Evolutionary conservation across 1,139 yeast genomes (phyloP).

Genomic region (Magnusiomyces fungicola): DNA sequence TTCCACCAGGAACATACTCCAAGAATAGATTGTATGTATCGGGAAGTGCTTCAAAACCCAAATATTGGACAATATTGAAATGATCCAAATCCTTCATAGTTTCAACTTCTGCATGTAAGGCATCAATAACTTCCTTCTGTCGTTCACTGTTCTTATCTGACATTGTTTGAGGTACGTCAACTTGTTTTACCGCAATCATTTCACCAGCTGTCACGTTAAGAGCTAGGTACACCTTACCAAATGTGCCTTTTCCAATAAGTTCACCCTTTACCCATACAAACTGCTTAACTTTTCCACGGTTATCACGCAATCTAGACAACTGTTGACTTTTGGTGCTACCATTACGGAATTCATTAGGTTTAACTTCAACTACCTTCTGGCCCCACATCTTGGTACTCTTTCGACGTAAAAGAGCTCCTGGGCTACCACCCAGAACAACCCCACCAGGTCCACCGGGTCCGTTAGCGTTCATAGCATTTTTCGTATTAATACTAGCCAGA

Average conservation of each 20-base stretch:
- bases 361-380: slow-evolving; percentile 83
- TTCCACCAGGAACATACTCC: slow-evolving; percentile 98
- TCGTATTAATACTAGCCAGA: slow-evolving; percentile 25
- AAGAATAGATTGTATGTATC: slow-evolving; percentile 76
- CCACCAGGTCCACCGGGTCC: slow-evolving; percentile 7
- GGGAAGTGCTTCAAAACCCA: slow-evolving; percentile 79
- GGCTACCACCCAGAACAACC: slow-evolving; percentile 8
- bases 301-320: slow-evolving; percentile 51
- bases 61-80: slow-evolving; percentile 85
- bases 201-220: slow-evolving; percentile 95
- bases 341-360: slow-evolving; percentile 56
- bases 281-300: slow-evolving; percentile 65
- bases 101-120: slow-evolving; percentile 84
- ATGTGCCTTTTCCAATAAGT: slow-evolving; percentile 91
- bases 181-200: slow-evolving; percentile 98
- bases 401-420: slow-evolving; percentile 45
- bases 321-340: slow-evolving; percentile 35
- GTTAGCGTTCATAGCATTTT: slow-evolving; percentile 4
- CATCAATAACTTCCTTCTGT: slow-evolving; percentile 62
- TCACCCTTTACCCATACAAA: slow-evolving; percentile 99
- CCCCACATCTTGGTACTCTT: slow-evolving; percentile 98
- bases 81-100: slow-evolving; percentile 94
- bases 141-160: slow-evolving; percentile 38
- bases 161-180: slow-evolving; percentile 52
- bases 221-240: slow-evolving; percentile 92